Conservation (phyloP, 2,329 filamentous ascomycete genomes). For the Lasiodiplodia sp. region DNA sequence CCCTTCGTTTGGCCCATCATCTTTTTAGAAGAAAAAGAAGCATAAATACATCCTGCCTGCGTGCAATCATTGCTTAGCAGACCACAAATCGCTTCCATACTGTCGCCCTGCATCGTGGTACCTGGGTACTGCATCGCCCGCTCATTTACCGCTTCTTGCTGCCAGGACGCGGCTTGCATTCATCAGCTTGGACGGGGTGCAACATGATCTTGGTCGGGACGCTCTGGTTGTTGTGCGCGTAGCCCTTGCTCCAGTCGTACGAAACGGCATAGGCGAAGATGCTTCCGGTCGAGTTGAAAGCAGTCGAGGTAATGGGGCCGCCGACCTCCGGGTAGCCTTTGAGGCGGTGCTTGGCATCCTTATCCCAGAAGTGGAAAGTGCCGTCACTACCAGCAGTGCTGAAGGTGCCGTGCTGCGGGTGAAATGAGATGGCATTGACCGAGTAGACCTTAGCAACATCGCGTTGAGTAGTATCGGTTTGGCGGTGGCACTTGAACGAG, state of each 20-base stretch:
- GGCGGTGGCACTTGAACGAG: constrained; percentile 98
- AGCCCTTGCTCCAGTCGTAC: constrained; percentile 99
- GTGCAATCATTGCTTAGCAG: not conserved
- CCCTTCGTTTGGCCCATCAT: constrained; percentile 1
- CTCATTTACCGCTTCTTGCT: constrained; percentile 51
- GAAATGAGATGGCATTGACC: constrained; percentile 97
- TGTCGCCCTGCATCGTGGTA: not conserved
- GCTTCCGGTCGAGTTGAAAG: constrained; percentile 85
- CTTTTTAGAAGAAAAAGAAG: constrained; percentile 12
- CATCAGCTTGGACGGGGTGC: constrained; percentile 56
- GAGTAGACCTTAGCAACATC: constrained; percentile 90
- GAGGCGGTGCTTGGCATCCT: constrained; percentile 60
- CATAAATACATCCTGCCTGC: not conserved
- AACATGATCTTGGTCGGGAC: constrained; percentile 60
- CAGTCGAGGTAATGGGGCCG: constrained; percentile 87
- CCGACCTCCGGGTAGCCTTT: constrained; percentile 70
- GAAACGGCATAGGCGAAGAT: constrained; percentile 74
- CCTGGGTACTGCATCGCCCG: not conserved
- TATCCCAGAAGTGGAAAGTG: constrained; percentile 96
- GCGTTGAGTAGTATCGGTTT: constrained; percentile 66
- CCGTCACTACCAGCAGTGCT: constrained; percentile 94
- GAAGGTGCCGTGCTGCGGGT: constrained; percentile 97
- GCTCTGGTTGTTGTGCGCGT: constrained; percentile 76
- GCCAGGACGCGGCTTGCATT: constrained; percentile 59
- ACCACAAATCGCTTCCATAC: not conserved